Conservation (phyloP, 2,329 filamentous ascomycete genomes). For the Clarireedia homoeocarpa region DNA sequence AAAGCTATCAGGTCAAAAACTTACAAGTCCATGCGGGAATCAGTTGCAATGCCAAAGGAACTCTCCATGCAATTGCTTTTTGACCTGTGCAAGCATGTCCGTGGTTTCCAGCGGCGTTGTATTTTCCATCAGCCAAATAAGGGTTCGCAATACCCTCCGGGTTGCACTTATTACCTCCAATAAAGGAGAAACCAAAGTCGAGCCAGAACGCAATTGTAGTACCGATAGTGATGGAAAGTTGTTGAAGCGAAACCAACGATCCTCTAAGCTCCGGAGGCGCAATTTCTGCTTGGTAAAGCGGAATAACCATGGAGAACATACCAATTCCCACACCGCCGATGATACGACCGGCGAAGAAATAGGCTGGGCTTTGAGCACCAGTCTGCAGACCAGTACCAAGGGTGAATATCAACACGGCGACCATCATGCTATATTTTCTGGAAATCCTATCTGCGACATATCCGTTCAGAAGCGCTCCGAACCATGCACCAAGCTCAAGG, state of each 20-base stretch:
- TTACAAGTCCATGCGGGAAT: slow-evolving; percentile 49
- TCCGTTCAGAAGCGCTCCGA: slow-evolving; percentile 17
- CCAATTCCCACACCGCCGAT: slow-evolving; percentile 44
- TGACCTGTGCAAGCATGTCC: slow-evolving; percentile 31
- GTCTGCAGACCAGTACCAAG: slow-evolving; percentile 43
- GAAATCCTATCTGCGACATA: slow-evolving; percentile 42
- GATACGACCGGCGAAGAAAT: slow-evolving; percentile 45
- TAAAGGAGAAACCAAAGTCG: slow-evolving; percentile 49
- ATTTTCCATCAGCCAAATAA: slow-evolving; percentile 12
- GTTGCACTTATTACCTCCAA: slow-evolving; percentile 32
- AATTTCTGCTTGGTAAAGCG: slow-evolving; percentile 54
- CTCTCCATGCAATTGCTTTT: slow-evolving; percentile 43
- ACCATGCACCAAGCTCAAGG: slow-evolving; percentile 32
- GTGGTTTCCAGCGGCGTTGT: slow-evolving; percentile 45
- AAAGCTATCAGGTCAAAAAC: background rate
- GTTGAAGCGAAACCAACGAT: slow-evolving; percentile 53
- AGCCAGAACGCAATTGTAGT: slow-evolving; percentile 43
- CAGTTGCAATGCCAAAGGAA: slow-evolving; percentile 51
- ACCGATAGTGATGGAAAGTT: slow-evolving; percentile 48
- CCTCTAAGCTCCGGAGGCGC: slow-evolving; percentile 49
- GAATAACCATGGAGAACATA: slow-evolving; percentile 40
- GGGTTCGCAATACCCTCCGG: slow-evolving; percentile 3
- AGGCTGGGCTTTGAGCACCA: slow-evolving; percentile 37
- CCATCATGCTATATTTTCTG: slow-evolving; percentile 42
- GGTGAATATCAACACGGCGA: slow-evolving; percentile 41